Percentiles rank a stretch among this genome's conserved stretches.
These are phyloP conservation scores for Lecanosticta acicola DNA, from an alignment of 2,329 filamentous ascomycete genomes.

Conservation along the genomic window DNA sequence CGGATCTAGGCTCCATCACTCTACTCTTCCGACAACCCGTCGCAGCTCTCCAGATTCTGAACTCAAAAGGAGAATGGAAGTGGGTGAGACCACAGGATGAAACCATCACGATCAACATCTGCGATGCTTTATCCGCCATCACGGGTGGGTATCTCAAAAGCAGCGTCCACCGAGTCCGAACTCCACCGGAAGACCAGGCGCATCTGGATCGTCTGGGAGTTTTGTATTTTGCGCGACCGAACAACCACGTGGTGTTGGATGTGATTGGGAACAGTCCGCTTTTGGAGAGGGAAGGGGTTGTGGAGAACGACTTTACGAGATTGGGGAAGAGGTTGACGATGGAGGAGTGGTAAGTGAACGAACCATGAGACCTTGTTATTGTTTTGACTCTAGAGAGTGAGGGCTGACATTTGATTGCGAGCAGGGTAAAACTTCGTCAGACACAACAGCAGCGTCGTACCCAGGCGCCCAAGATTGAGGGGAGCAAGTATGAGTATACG, in stretches of 20 bases:
- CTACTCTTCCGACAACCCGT: constrained; percentile 39
- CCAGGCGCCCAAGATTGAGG: constrained; percentile 36
- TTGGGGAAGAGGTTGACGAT: constrained; percentile 39
- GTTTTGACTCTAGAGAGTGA: background rate
- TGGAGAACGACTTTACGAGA: constrained; percentile 26
- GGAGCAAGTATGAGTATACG: constrained; percentile 30
- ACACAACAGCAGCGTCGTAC: constrained; percentile 36
- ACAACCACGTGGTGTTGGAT: constrained; percentile 36
- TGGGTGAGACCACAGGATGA: constrained; percentile 37
- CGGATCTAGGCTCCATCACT: constrained; percentile 39
- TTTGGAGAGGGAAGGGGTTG: constrained; percentile 32
- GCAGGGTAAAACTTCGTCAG: constrained; percentile 31
- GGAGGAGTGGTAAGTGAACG: constrained; percentile 35
- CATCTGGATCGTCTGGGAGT: constrained; percentile 47
- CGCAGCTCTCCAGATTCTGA: constrained; percentile 37
- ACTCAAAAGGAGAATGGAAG: constrained; percentile 35
- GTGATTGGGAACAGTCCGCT: constrained; percentile 37
- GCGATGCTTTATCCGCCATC: constrained; percentile 36
- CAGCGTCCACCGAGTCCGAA: constrained; percentile 45
- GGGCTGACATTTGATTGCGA: background rate
- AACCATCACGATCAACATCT: constrained; percentile 39
- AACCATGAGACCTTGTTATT: background rate
- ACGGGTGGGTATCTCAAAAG: constrained; percentile 44
- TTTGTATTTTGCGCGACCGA: constrained; percentile 47
- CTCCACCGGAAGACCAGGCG: constrained; percentile 45